A percentile compares a stretch with the other conserved stretches of the same genome.
These are phyloP conservation scores for Dichotomocladium elegans DNA, from an alignment of 371 early-diverging fungal genomes.

Conservation along the genomic window DNA sequence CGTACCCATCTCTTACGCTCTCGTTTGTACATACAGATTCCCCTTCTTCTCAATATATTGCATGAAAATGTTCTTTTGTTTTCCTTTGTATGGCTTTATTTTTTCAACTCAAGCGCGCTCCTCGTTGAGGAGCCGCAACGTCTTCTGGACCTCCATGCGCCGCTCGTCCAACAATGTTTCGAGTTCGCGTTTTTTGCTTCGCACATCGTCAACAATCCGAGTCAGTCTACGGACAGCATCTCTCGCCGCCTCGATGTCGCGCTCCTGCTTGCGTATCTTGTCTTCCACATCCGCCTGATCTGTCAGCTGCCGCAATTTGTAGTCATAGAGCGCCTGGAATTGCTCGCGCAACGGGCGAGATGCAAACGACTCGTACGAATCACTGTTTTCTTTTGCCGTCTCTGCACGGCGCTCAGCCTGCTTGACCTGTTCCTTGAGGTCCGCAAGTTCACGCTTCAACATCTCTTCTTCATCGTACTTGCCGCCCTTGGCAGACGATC, in stretches of 20 bases:
- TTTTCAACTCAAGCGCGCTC: constrained; percentile 4
- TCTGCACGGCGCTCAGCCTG: constrained; percentile 30
- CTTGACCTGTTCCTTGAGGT: constrained; percentile 35
- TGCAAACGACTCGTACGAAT: constrained; percentile 33
- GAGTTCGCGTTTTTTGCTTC: constrained; percentile 43
- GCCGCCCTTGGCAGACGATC: constrained; percentile 18
- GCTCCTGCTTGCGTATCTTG: constrained; percentile 42
- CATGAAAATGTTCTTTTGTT: background rate
- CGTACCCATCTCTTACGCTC: background rate
- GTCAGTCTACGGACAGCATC: constrained; percentile 42
- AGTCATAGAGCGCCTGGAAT: constrained; percentile 49
- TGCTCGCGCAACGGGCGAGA: constrained; percentile 43
- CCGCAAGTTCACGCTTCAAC: constrained; percentile 39
- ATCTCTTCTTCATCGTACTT: constrained; percentile 49
- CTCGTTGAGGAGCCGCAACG: constrained; percentile 15
- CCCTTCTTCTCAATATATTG: background rate
- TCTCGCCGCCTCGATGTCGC: constrained; percentile 51
- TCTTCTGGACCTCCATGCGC: constrained; percentile 25
- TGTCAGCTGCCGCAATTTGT: constrained; percentile 45
- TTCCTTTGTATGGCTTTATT: background rate
- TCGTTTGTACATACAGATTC: constrained; percentile 3
- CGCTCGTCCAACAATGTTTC: constrained; percentile 31
- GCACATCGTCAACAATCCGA: constrained; percentile 43
- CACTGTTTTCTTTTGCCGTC: constrained; percentile 16
- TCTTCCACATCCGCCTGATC: constrained; percentile 45